Evolutionary conservation across 2,329 filamentous ascomycete genomes (phyloP), one percentile per base, ranked within the genome.

Genomic region (Phialocephala subalpina): DNA sequence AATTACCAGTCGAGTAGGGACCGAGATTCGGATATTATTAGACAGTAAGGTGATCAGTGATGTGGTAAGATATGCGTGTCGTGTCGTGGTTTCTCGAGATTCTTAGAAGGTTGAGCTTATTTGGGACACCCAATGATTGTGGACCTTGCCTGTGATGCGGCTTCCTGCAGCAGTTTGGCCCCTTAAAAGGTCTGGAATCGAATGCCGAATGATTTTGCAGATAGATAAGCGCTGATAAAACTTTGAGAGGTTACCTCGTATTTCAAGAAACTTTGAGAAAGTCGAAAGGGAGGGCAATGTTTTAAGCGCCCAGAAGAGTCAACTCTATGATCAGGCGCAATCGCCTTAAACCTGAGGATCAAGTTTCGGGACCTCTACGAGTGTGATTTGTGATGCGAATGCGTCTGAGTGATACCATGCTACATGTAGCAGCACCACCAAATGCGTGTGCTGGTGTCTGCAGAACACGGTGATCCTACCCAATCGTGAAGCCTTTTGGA

Each of bases 131-230:
- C 67, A 68, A 68, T 68, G 61, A 64, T 47, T 56, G 47, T 56
- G 55, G 57, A 52, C 42, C 40, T 53, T 58, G 55, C 40, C 42
- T 58, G 53, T 49, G 27, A 22, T 62, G 53, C 62, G 64, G 67
- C 64, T 49, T 62, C 62, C 35, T 67, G 64, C 67, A 69, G 67
- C 60, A 66, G 33, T 38, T 52, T 64, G 67, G 67, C 67, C 64
- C 60, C 64, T 67, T 65, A 59, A 56, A 58, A 55, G 64, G 67
- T 57, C 67, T 63, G 67, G 57, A 60, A 55, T 62, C 36, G 40
- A 60, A 38, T 60, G 58, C 59, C 57, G 59, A 52, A 58, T 62
- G 27, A n/a, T 53, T 20, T 59, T 45, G 49, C 45, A 66, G 52
- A 45, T 42, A 62, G 67, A 66, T 67, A 67, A 69, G 67, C 67